Evolutionary conservation across 2,329 filamentous ascomycete genomes (phyloP).

Genomic region (Fonsecaea multimorphosa): DNA sequence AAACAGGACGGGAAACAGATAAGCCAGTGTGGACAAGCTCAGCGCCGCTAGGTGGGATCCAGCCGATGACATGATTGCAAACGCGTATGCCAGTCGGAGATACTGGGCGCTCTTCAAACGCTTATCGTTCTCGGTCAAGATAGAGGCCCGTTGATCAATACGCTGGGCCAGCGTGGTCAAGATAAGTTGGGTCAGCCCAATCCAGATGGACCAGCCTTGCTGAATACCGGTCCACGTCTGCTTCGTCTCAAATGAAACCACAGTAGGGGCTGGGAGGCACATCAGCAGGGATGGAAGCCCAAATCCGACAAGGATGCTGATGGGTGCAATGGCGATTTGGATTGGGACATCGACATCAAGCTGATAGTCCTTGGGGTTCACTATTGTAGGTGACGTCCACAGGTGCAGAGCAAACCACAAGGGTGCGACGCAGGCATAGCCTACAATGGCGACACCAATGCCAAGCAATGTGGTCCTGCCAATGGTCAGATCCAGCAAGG

Average conservation of each 20-base stretch:
- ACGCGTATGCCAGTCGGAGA: conserved; percentile 50
- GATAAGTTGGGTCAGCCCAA: conserved; percentile 49
- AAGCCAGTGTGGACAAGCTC: conserved; percentile 49
- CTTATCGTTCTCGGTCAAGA: conserved; percentile 34
- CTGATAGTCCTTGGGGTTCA: conserved; percentile 45
- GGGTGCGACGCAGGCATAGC: conserved; percentile 54
- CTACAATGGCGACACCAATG: conserved; percentile 50
- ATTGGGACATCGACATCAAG: conserved; percentile 43
- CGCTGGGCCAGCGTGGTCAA: conserved; percentile 41
- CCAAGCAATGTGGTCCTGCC: conserved; percentile 48
- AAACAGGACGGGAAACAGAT: conserved; percentile 47
- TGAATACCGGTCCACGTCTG: conserved; percentile 58
- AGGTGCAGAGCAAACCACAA: conserved; percentile 54
- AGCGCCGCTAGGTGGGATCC: conserved; percentile 51
- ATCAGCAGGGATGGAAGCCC: conserved; percentile 54
- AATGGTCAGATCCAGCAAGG: conserved; percentile 20
- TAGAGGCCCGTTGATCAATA: conserved; percentile 40
- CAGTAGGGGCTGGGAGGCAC: conserved; percentile 50
- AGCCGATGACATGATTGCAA: conserved; percentile 50
- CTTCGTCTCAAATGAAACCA: conserved; percentile 51
- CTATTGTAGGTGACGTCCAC: conserved; percentile 49
- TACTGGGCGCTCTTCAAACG: conserved; percentile 42
- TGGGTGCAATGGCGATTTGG: conserved; percentile 48
- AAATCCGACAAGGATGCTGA: conserved; percentile 53
- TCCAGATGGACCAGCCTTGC: conserved; percentile 59